Percentiles rank a stretch among this genome's conserved stretches.
Evolutionary conservation across 1,284 basidiomycete species (phyloP).

Genomic region (Trametes versicolor): DNA sequence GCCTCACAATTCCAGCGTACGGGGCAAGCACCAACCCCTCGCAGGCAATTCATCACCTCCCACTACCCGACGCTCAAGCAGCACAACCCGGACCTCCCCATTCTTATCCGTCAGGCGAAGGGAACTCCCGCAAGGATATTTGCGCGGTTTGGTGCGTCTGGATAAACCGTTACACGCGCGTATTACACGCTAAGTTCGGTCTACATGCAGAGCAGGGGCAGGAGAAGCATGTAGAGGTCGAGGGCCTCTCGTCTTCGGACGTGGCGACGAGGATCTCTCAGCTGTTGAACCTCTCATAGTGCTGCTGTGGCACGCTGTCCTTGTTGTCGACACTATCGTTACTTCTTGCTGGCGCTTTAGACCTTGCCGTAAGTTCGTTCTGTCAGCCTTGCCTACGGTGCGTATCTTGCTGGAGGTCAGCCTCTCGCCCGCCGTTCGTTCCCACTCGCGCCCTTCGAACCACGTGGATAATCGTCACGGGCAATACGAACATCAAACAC

Average conservation of each 20-base stretch:
- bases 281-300: slow-evolving; percentile 54
- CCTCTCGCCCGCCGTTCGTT: neutral
- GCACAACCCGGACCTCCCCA: slow-evolving; percentile 90
- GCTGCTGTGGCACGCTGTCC: neutral
- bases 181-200: slow-evolving; percentile 2
- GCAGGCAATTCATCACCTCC: slow-evolving; percentile 85
- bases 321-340: slow-evolving; percentile 14
- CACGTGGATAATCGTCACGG: neutral
- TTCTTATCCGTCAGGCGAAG: slow-evolving; percentile 90
- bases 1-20: neutral
- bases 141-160: slow-evolving; percentile 86
- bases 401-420: neutral
- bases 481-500: neutral
- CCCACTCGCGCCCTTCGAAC: neutral
- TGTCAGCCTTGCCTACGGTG: neutral
- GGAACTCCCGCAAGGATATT: slow-evolving; percentile 90
- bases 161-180: neutral
- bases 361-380: neutral
- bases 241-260: slow-evolving; percentile 77
- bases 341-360: neutral
- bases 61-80: slow-evolving; percentile 87
- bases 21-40: slow-evolving; percentile 3
- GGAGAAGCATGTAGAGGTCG: slow-evolving; percentile 84
- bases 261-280: slow-evolving; percentile 74
- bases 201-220: slow-evolving; percentile 70